phyloP scores from a whole-genome alignment of 2,329 filamentous ascomycete genomes.

The Orbilia ellipsospora region DNA sequence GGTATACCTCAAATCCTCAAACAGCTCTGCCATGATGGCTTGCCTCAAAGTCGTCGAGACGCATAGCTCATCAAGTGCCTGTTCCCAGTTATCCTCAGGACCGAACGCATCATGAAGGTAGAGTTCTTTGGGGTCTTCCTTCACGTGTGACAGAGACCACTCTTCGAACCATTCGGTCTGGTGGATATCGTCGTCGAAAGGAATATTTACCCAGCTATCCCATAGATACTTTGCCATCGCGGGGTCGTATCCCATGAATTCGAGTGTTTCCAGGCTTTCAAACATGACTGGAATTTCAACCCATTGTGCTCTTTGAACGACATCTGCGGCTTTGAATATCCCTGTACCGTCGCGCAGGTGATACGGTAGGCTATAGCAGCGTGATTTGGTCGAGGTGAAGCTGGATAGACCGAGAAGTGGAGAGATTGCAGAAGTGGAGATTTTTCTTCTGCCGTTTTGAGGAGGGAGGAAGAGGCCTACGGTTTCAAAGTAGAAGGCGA shows the following conservation, averaged over 20 bases:
- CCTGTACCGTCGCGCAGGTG: neutral
- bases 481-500: neutral
- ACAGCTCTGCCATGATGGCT: neutral
- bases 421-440: neutral
- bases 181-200: neutral
- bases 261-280: neutral
- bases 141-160: too few species aligned
- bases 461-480: neutral
- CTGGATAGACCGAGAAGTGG: neutral
- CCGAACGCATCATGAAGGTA: neutral
- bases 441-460: neutral
- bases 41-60: neutral
- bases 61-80: neutral
- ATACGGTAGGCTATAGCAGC: neutral
- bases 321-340: neutral
- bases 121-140: neutral
- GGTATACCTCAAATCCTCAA: slow-evolving; percentile 4
- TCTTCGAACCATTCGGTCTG: too few species aligned
- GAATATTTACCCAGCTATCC: neutral
- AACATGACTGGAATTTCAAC: neutral
- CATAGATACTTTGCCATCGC: neutral
- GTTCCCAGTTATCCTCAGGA: neutral
- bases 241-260: neutral
- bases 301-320: neutral
- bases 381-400: neutral